Percentiles rank a stretch among this genome's conserved stretches.
These are phyloP conservation scores for Mycena filopes DNA, from an alignment of 768 basidiomycete species.

Conservation along the genomic window DNA sequence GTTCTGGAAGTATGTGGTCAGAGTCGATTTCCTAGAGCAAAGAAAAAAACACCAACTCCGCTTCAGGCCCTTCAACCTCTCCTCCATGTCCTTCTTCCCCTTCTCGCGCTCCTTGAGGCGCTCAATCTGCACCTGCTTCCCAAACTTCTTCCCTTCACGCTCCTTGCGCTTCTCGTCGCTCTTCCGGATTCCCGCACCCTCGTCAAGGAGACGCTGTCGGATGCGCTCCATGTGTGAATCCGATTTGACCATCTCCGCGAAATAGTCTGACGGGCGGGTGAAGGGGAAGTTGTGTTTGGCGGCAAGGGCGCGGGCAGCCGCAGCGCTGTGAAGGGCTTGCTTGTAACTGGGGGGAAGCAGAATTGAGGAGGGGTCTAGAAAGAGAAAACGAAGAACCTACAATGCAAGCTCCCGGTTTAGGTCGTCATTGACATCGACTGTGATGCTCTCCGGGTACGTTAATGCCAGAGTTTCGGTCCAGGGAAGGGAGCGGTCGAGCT, in stretches of 20 bases:
- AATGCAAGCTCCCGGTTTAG: conserved; percentile 95
- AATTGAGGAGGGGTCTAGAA: conserved; percentile 8
- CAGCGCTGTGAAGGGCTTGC: conserved; percentile 89
- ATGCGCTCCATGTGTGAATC: conserved; percentile 99
- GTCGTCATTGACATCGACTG: conserved; percentile 87
- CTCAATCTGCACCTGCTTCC: conserved; percentile 97
- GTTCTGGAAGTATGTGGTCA: conserved; percentile 61
- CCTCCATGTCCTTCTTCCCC: conserved; percentile 93
- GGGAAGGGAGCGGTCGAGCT: conserved; percentile 76
- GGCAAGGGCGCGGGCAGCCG: conserved; percentile 81
- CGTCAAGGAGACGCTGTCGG: conserved; percentile 89
- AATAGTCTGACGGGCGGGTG: conserved; percentile 92
- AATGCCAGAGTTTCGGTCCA: conserved; percentile 88
- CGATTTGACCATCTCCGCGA: conserved; percentile 98
- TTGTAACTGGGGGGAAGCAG: conserved; percentile 76
- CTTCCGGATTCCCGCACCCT: conserved; percentile 88
- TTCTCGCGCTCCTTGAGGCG: conserved; percentile 90
- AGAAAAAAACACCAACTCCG: conserved; percentile 69
- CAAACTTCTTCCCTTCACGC: conserved; percentile 96
- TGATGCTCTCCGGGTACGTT: conserved; percentile 76
- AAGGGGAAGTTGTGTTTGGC: conserved; percentile 83
- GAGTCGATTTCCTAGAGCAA: background rate
- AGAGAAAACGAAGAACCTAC: conserved; percentile 60
- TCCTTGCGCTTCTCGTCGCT: conserved; percentile 92
- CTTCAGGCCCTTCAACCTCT: conserved; percentile 87